phyloP scores from a whole-genome alignment of 2,329 filamentous ascomycete species.

The Arthrobotrys sphaeroides region DNA sequence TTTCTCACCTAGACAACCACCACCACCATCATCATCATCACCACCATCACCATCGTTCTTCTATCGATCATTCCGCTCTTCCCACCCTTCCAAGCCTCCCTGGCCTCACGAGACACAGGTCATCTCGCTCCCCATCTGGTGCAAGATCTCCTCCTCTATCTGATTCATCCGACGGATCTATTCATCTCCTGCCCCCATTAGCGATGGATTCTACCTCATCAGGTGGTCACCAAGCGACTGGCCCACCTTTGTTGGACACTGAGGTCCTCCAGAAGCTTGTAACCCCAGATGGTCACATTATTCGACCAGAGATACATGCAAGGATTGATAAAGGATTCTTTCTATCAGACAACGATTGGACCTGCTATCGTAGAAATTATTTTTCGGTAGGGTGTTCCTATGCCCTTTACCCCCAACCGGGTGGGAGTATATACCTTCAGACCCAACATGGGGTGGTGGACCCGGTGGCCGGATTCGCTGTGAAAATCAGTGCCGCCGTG shows the following conservation, averaged over 20 bases:
- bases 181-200: constrained; percentile 55
- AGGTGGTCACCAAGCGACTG: constrained; percentile 60
- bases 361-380: constrained; percentile 86
- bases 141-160: constrained; percentile 47
- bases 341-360: constrained; percentile 81
- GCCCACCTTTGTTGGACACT: constrained; percentile 67
- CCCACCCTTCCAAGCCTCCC: constrained; percentile 34
- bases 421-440: constrained; percentile 25
- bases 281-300: constrained; percentile 68
- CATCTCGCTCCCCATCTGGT: constrained; percentile 49
- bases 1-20: constrained; percentile 28
- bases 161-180: constrained; percentile 46
- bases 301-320: constrained; percentile 78
- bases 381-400: constrained; percentile 86
- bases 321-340: constrained; percentile 93
- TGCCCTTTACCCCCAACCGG: constrained; percentile 69
- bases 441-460: constrained; percentile 68
- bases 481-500: constrained; percentile 77
- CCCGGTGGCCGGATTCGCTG: constrained; percentile 70
- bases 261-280: constrained; percentile 70
- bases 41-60: constrained; percentile 33
- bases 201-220: constrained; percentile 36
- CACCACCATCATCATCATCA: constrained; percentile 15
- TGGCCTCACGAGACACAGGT: constrained; percentile 44
- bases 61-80: constrained; percentile 44